Base-by-base conservation (phyloP, 1,284 basidiomycete species). In the Heterobasidion parviporum region DNA sequence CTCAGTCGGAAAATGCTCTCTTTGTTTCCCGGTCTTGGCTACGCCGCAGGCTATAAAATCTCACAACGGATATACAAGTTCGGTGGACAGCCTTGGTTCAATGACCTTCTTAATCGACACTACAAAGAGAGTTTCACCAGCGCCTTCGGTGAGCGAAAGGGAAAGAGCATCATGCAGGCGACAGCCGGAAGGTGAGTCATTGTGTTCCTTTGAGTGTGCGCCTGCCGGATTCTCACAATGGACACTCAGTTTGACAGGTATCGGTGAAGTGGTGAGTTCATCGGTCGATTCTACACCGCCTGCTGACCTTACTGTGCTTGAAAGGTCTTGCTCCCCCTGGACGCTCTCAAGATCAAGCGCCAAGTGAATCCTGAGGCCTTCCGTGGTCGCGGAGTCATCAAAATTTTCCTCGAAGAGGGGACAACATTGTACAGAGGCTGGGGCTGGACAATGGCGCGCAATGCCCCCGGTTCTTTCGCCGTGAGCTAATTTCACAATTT, bases 361-460 rank as follows among this genome's bases (percentile, higher is more conserved):
- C 94, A 98, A 75, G 94, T 95, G 60, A 97, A 97, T 74, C 94
- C 94, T 3, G 94, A 96, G 65, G 93, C 94, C 1, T 93, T 97
- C 82, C 88, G 91, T 54, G 92, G 92, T 48, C 89, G 96, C 43
- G 94, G 95, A 43, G 81, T 97, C 64, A 62, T 97, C 57, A 87
- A 89, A 55, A 94, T 99, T 62, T 83, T 99, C 69, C 74, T 87
- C 62, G 95, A 99, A 64, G 97, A 99, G 69, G 94, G 95, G 57
- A 87, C 82, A 10, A 82, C 88, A 2, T 82, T 99, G 43, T 99
- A 99, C 75, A 86, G 94, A 62, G 96, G 96, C 44, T 98, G 94
- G 92, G 96, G 95, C 55, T 98, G 96, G 96, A 99, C 96, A 41
- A 92, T 98, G 78, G 95, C 94, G 1, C 84, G 96, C 56, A 99